Evolutionary conservation across 495 filamentous ascomycete species (phyloP).

Genomic region (Aspergillus homomorphus): DNA sequence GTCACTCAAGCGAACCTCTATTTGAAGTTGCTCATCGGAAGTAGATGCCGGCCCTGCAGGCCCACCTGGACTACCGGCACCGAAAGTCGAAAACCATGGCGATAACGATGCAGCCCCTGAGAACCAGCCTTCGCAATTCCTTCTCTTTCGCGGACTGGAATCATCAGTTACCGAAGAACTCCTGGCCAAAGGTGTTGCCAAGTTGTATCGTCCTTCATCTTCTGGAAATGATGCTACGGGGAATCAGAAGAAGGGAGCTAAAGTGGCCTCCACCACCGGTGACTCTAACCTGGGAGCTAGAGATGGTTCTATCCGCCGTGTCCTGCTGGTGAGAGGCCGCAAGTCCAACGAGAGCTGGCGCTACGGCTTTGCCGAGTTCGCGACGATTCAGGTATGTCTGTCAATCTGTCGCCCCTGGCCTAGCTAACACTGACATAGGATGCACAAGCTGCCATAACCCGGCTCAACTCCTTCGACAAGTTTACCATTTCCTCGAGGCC

Average conservation of each 20-base stretch:
- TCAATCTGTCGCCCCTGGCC: neutral
- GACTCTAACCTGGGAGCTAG: conserved; percentile 72
- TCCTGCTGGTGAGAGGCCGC: conserved; percentile 76
- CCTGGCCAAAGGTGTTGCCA: conserved; percentile 73
- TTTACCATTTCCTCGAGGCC: conserved; percentile 82
- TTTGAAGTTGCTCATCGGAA: conserved; percentile 15
- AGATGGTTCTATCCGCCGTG: conserved; percentile 70
- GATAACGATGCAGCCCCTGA: conserved; percentile 79
- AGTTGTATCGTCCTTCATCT: conserved; percentile 60
- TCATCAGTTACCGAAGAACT: conserved; percentile 71
- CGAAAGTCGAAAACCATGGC: conserved; percentile 58
- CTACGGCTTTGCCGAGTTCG: conserved; percentile 89
- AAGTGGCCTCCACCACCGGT: conserved; percentile 71
- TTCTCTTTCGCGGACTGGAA: conserved; percentile 76
- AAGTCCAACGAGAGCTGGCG: conserved; percentile 74
- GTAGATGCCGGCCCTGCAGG: conserved; percentile 25
- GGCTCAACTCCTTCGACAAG: conserved; percentile 71
- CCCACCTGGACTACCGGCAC: conserved; percentile 34
- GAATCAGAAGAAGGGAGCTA: conserved; percentile 53
- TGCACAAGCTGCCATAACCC: conserved; percentile 70
- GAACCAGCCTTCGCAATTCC: conserved; percentile 71
- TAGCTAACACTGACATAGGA: conserved; percentile 48
- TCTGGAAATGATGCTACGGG: conserved; percentile 22
- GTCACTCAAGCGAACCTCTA: conserved; percentile 21
- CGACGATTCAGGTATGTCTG: conserved; percentile 50